Evolutionary conservation across 2,329 filamentous ascomycete genomes (phyloP).

Genomic region (Simplicillium aogashimaense): DNA sequence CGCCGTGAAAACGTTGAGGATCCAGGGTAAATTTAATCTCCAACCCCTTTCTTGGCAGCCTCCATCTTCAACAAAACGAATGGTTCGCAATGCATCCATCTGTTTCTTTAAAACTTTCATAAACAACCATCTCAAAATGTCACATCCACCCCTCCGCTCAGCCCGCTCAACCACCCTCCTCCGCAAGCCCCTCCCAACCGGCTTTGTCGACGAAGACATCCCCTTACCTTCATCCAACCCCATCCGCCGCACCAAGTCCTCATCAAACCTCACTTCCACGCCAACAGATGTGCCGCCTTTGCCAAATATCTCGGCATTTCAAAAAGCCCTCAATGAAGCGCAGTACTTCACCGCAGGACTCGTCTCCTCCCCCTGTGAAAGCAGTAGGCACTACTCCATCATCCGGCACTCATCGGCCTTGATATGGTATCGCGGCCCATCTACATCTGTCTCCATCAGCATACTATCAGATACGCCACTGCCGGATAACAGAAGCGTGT

Average conservation of each 20-base stretch:
- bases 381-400: slow-evolving; percentile 55
- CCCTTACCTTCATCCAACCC: too few species aligned
- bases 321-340: slow-evolving; percentile 44
- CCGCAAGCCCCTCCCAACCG: slow-evolving; percentile 1
- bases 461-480: slow-evolving; percentile 51
- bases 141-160: slow-evolving; percentile 12
- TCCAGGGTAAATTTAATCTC: too few species aligned
- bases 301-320: slow-evolving; percentile 25
- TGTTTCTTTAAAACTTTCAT: too few species aligned
- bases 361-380: slow-evolving; percentile 52
- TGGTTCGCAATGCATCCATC: too few species aligned
- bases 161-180: slow-evolving; percentile 15
- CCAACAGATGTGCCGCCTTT: neutral
- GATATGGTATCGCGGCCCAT: slow-evolving; percentile 56
- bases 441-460: slow-evolving; percentile 54
- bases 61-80: too few species aligned
- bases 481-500: slow-evolving; percentile 48
- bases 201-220: neutral
- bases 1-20: too few species aligned
- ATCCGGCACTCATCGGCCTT: slow-evolving; percentile 55
- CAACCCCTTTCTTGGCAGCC: too few species aligned
- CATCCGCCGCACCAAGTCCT: slow-evolving; percentile 20
- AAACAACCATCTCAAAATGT: too few species aligned
- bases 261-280: slow-evolving; percentile 16
- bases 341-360: slow-evolving; percentile 57